Percentiles rank a stretch among this genome's conserved stretches.
These are phyloP conservation scores for Talaromyces liani DNA, from an alignment of 495 filamentous ascomycete genomes.

Conservation along the genomic window DNA sequence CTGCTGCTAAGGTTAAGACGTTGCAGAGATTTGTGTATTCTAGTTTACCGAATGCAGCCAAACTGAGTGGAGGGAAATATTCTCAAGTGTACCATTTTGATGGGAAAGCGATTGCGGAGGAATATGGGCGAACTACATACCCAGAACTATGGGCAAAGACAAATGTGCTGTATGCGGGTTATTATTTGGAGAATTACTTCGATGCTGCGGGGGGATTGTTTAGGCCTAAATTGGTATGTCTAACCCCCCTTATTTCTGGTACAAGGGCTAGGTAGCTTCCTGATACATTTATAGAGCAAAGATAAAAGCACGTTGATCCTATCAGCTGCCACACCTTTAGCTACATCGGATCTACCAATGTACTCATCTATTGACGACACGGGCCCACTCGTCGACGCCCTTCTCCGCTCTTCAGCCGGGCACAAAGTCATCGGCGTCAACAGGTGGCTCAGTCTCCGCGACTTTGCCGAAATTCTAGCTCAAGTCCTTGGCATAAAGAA, in stretches of 20 bases:
- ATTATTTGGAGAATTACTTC: constrained; percentile 26
- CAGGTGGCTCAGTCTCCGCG: neutral
- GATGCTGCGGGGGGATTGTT: neutral
- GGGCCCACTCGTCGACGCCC: neutral
- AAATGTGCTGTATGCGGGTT: constrained; percentile 29
- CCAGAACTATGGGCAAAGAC: constrained; percentile 37
- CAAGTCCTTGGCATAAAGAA: neutral
- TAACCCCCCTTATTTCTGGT: neutral
- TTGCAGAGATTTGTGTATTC: constrained; percentile 35
- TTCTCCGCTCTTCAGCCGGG: neutral
- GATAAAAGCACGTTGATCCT: neutral
- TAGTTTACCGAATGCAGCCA: constrained; percentile 22
- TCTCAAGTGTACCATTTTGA: constrained; percentile 34
- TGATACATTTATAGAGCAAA: neutral
- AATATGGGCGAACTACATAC: constrained; percentile 25
- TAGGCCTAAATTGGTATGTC: neutral
- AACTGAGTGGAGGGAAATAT: constrained; percentile 27
- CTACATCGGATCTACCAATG: neutral
- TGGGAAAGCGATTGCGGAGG: constrained; percentile 24
- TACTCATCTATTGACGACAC: neutral
- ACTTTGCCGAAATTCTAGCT: neutral
- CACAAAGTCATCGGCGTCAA: neutral
- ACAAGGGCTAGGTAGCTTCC: neutral
- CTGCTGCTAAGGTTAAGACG: constrained; percentile 30
- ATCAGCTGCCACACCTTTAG: neutral